A percentile compares a stretch with the other conserved stretches of the same genome.
phyloP scores from a whole-genome alignment of 2,329 filamentous ascomycete genomes.

The Sporothrix protearum region DNA sequence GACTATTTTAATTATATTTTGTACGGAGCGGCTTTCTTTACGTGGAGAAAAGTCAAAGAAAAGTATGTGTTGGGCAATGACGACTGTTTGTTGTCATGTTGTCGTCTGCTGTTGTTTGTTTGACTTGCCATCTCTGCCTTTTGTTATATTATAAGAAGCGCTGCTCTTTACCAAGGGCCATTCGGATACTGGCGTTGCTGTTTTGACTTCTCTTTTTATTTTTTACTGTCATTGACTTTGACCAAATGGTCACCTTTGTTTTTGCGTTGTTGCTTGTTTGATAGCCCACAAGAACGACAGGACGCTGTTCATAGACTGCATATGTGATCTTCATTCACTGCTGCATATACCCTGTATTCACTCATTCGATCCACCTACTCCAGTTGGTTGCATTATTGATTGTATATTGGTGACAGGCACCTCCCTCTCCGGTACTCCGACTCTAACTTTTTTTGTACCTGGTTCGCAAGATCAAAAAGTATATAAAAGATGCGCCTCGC shows the following conservation, averaged over 20 bases:
- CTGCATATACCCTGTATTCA: neutral
- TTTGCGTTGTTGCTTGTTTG: constrained; percentile 8
- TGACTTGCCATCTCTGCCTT: neutral
- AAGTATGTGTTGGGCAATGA: neutral
- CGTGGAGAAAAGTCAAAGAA: neutral
- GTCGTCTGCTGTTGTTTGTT: neutral
- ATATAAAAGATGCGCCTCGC: neutral
- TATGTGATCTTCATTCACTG: neutral
- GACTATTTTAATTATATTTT: neutral
- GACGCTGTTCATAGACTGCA: constrained; percentile 1
- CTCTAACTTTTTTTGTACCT: neutral
- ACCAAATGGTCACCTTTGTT: neutral
- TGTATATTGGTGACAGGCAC: neutral
- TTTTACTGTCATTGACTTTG: neutral
- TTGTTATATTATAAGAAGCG: constrained; percentile 6
- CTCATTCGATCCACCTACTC: neutral
- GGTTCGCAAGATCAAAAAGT: neutral
- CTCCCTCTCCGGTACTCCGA: constrained; percentile 3
- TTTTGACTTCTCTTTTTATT: neutral
- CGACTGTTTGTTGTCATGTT: neutral
- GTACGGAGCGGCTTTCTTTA: neutral
- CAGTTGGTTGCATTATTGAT: neutral
- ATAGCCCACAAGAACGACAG: neutral
- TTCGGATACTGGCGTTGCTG: constrained; percentile 10
- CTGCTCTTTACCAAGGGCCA: neutral